Evolutionary conservation across 306 rosid genomes (phyloP).

Genomic region (Medicago ruthenica): DNA sequence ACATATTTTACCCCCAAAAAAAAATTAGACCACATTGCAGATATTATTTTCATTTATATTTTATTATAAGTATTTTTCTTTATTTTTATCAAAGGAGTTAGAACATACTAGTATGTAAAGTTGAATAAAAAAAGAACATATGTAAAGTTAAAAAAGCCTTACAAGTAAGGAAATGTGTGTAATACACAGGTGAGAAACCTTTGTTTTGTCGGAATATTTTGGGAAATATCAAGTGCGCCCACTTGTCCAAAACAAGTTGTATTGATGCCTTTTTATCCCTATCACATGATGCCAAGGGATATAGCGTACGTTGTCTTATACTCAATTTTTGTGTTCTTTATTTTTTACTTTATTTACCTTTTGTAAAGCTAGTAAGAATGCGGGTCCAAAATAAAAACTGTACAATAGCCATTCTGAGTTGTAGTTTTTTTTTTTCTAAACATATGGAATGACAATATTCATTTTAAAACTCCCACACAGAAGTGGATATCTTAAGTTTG

Average conservation of each 20-base stretch:
- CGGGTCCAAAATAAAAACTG: too few relatives aligned
- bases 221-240: conserved; percentile 11
- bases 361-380: not conserved
- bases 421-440: too few relatives aligned
- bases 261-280: not conserved
- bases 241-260: conserved; percentile 1
- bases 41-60: too few relatives aligned
- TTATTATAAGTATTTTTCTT: not conserved
- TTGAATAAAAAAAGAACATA: not conserved
- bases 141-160: not conserved
- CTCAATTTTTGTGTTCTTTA: not conserved
- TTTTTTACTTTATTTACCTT: not conserved
- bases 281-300: conserved; percentile 7
- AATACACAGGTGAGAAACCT: not conserved
- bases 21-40: too few relatives aligned
- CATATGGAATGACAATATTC: too few relatives aligned
- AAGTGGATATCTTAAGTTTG: too few relatives aligned
- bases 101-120: not conserved
- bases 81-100: not conserved
- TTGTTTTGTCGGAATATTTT: conserved; percentile 19
- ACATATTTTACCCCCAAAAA: too few relatives aligned
- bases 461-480: too few relatives aligned
- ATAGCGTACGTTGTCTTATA: conserved; percentile 13
- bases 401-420: too few relatives aligned
- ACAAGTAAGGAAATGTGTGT: conserved; percentile 6